These are phyloP conservation scores for Alternaria panax DNA, from an alignment of 2,329 filamentous ascomycete genomes.

Conservation along the genomic window DNA sequence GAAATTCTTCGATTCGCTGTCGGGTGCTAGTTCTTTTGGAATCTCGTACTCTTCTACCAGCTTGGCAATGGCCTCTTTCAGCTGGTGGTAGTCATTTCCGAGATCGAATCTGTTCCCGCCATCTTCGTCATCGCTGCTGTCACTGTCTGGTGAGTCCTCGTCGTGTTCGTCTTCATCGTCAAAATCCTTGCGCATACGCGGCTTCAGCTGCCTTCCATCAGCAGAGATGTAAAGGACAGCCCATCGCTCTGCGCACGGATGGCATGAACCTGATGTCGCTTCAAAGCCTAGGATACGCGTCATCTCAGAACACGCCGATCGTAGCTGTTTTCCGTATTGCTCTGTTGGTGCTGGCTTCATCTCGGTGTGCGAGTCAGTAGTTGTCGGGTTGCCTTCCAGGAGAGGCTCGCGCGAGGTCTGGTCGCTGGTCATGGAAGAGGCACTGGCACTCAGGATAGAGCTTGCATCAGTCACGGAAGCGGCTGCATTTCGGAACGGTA, in stretches of 20 bases:
- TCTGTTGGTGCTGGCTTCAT: constrained; percentile 60
- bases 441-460: constrained; percentile 75
- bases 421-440: constrained; percentile 76
- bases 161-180: constrained; percentile 70
- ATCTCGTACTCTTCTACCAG: constrained; percentile 85
- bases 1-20: constrained; percentile 68
- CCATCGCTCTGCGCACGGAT: constrained; percentile 85
- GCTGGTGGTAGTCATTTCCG: constrained; percentile 79
- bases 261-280: constrained; percentile 70
- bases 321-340: constrained; percentile 60
- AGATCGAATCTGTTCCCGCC: constrained; percentile 62
- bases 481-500: constrained; percentile 61
- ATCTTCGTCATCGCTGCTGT: constrained; percentile 57
- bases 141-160: constrained; percentile 62
- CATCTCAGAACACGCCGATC: constrained; percentile 75
- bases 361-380: constrained; percentile 37
- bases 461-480: constrained; percentile 66
- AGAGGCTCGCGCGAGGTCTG: constrained; percentile 71
- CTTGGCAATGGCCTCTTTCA: constrained; percentile 81
- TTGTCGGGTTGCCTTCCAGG: constrained; percentile 55
- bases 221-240: constrained; percentile 79
- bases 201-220: constrained; percentile 73
- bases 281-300: constrained; percentile 70
- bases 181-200: constrained; percentile 74
- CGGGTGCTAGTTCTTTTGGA: constrained; percentile 69